These are phyloP conservation scores for Talinum fruticosum DNA, from an alignment of 148 eudicot species.

Conservation along the genomic window DNA sequence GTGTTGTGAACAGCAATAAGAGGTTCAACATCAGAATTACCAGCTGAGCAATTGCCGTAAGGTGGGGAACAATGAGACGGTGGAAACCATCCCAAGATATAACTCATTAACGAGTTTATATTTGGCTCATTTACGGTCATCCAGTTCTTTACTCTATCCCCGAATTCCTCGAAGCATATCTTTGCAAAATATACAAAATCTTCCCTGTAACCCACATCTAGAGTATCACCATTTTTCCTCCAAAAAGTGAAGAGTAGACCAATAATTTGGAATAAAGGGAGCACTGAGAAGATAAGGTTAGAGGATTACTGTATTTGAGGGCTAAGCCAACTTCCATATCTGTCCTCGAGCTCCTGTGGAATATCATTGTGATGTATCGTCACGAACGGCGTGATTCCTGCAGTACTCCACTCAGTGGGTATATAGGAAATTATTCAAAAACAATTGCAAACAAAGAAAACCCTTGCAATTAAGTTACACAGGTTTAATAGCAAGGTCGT, in stretches of 20 bases:
- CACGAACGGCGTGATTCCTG: slow-evolving; percentile 85
- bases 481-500: no score
- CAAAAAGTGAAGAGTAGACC: no score
- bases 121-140: slow-evolving; percentile 83
- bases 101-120: slow-evolving; percentile 35
- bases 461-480: no score
- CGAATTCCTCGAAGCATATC: slow-evolving; percentile 66
- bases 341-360: slow-evolving; percentile 68
- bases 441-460: neutral
- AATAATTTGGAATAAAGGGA: neutral
- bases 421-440: neutral
- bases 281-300: neutral
- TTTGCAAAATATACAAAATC: slow-evolving; percentile 59
- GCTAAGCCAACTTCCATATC: slow-evolving; percentile 78
- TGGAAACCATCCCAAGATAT: slow-evolving; percentile 49
- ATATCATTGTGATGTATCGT: slow-evolving; percentile 63
- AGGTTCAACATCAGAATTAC: slow-evolving; percentile 72
- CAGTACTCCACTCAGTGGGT: neutral
- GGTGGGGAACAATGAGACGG: slow-evolving; percentile 70
- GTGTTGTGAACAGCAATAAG: slow-evolving; percentile 60
- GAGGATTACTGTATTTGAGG: slow-evolving; percentile 60
- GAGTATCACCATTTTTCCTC: no score
- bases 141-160: slow-evolving; percentile 80
- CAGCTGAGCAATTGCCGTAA: slow-evolving; percentile 45
- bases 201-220: slow-evolving; percentile 37